phyloP scores from a whole-genome alignment of 345 rosid species.

The Syzygium jambos region DNA sequence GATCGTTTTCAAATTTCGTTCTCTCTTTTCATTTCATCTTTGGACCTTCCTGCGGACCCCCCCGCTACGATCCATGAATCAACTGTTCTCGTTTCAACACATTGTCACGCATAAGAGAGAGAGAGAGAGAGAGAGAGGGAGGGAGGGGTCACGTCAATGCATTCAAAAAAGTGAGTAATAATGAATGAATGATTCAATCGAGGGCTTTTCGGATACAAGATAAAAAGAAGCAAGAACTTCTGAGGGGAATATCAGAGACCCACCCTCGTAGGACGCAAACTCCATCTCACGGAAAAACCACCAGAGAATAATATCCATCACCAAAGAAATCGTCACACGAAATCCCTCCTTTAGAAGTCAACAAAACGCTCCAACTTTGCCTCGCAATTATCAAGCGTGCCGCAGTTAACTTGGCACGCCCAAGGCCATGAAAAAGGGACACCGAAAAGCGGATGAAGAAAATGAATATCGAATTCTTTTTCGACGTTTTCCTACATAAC shows the following conservation, averaged over 20 bases:
- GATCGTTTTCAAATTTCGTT: neutral
- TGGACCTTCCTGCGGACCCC: too few relatives aligned
- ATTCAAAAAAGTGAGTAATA: conserved; percentile 22
- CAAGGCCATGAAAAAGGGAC: too few relatives aligned
- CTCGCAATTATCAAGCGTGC: too few relatives aligned
- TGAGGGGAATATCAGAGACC: neutral
- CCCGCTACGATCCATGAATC: too few relatives aligned
- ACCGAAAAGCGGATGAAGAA: too few relatives aligned
- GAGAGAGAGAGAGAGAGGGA: neutral
- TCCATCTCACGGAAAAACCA: neutral
- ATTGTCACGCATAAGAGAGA: neutral
- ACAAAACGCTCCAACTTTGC: too few relatives aligned
- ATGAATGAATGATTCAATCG: conserved; percentile 28
- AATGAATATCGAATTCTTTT: neutral
- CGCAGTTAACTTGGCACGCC: too few relatives aligned
- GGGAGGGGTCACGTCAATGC: neutral
- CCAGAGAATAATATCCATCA: neutral
- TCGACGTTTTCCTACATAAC: neutral
- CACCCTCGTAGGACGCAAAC: neutral
- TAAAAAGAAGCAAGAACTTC: neutral
- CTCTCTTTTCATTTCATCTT: neutral
- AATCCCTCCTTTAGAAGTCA: too few relatives aligned
- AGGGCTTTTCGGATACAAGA: neutral
- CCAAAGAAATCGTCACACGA: neutral
- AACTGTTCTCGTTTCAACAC: too few relatives aligned